Conservation (phyloP, 2,329 filamentous ascomycete species). For the Fusarium fracticaudum region DNA sequence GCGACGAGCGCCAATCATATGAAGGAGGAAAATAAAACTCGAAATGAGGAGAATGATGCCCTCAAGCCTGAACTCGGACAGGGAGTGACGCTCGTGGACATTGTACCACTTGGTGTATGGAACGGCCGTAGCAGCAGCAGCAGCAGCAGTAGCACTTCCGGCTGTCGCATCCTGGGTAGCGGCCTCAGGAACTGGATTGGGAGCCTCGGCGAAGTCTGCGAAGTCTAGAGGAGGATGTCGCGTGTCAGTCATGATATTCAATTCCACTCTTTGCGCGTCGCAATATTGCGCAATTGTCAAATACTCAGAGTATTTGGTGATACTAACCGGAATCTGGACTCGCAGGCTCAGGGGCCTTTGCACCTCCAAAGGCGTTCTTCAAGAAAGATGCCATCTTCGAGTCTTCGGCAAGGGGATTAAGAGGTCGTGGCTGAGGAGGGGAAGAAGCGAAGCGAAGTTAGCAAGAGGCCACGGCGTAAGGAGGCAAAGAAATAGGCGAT, state of each 20-base stretch:
- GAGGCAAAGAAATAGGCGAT: conserved; percentile 41
- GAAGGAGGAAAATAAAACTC: conserved; percentile 77
- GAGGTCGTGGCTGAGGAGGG: conserved; percentile 27
- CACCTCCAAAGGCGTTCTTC: conserved; percentile 75
- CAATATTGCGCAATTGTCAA: conserved; percentile 27
- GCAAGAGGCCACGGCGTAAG: conserved; percentile 35
- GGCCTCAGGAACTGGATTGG: conserved; percentile 69
- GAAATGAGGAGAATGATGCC: conserved; percentile 82
- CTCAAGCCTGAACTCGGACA: conserved; percentile 88
- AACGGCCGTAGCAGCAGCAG: conserved; percentile 57
- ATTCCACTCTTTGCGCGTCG: conserved; percentile 13
- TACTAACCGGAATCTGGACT: conserved; percentile 72
- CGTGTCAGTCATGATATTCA: conserved; percentile 40
- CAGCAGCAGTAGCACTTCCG: conserved; percentile 57
- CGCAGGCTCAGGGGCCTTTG: conserved; percentile 62
- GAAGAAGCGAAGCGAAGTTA: conserved; percentile 22
- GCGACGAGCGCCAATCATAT: conserved; percentile 80
- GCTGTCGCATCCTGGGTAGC: conserved; percentile 59
- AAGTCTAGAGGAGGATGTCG: conserved; percentile 71
- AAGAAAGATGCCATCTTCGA: conserved; percentile 66
- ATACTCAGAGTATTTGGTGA: neutral
- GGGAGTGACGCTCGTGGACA: conserved; percentile 87
- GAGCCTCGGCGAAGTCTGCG: conserved; percentile 87
- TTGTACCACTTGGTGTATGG: conserved; percentile 98
- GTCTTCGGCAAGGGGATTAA: conserved; percentile 37